Evolutionary conservation across 2,329 filamentous ascomycete genomes (phyloP).

Genomic region (Botryotinia narcissicola): DNA sequence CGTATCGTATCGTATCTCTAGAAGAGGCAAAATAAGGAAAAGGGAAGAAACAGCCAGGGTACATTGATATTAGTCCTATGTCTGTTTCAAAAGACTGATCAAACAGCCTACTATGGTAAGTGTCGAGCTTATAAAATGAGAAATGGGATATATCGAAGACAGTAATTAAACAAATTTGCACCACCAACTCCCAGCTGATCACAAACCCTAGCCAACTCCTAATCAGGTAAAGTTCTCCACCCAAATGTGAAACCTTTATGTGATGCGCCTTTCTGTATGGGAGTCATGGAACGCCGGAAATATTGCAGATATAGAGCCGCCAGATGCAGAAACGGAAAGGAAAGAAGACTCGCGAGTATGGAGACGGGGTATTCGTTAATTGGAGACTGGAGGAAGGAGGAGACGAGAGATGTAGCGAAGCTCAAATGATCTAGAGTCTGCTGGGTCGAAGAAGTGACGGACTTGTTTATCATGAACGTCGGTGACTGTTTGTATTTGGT

Average conservation of each 20-base stretch:
- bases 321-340: conserved; percentile 9
- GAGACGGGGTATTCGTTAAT: not conserved
- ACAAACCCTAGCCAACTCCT: not conserved
- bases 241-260: conserved; percentile 9
- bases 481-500: conserved; percentile 26
- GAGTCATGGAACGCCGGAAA: conserved; percentile 13
- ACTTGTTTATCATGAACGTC: conserved; percentile 38
- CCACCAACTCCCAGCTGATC: conserved; percentile 12
- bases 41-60: not conserved
- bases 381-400: conserved; percentile 38
- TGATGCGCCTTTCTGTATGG: not conserved
- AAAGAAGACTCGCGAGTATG: not conserved
- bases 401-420: conserved; percentile 51
- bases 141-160: conserved; percentile 10
- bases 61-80: not conserved
- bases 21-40: not conserved
- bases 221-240: not conserved
- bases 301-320: conserved; percentile 2
- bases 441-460: conserved; percentile 33
- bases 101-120: no score
- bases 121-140: not conserved
- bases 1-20: not conserved
- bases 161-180: not conserved
- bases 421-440: conserved; percentile 50
- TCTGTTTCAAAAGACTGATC: not conserved